Percentiles rank a stretch among this genome's conserved stretches.
These are phyloP conservation scores for Emmonsia crescens DNA, from an alignment of 2,329 filamentous ascomycete species.

Conservation along the genomic window DNA sequence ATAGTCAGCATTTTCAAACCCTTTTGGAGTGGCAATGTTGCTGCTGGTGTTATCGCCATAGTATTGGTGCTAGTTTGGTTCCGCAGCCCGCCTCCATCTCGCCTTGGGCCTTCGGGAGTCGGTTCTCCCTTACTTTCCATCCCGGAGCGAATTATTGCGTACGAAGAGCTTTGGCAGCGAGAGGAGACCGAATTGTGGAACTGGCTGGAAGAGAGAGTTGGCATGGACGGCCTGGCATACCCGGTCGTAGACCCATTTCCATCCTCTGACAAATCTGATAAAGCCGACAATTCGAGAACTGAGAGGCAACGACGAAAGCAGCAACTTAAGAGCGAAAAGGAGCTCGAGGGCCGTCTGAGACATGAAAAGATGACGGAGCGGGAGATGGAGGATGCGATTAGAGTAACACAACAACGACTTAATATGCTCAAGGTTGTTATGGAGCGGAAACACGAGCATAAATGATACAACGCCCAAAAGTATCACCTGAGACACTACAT, in stretches of 20 bases:
- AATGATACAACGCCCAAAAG: conserved; percentile 1
- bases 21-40: conserved; percentile 63
- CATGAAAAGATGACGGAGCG: conserved; percentile 60
- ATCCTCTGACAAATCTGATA: neutral
- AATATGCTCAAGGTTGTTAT: conserved; percentile 64
- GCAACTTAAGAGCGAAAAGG: conserved; percentile 25
- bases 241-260: conserved; percentile 20
- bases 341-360: conserved; percentile 47
- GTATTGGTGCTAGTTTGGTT: conserved; percentile 67
- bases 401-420: conserved; percentile 76
- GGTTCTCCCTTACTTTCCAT: conserved; percentile 31
- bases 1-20: conserved; percentile 58
- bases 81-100: conserved; percentile 32
- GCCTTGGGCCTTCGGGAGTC: conserved; percentile 27
- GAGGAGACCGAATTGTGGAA: conserved; percentile 88
- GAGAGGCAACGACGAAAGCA: conserved; percentile 23
- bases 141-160: conserved; percentile 65
- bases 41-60: conserved; percentile 63
- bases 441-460: conserved; percentile 37
- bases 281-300: neutral
- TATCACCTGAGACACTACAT: conserved; percentile 9
- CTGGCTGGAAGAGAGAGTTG: conserved; percentile 80
- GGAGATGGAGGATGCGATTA: conserved; percentile 69
- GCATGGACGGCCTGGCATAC: conserved; percentile 49
- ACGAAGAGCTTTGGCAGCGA: conserved; percentile 83